Conservation (phyloP, 164 flowering plant species). For the Buxus sempervirens region DNA sequence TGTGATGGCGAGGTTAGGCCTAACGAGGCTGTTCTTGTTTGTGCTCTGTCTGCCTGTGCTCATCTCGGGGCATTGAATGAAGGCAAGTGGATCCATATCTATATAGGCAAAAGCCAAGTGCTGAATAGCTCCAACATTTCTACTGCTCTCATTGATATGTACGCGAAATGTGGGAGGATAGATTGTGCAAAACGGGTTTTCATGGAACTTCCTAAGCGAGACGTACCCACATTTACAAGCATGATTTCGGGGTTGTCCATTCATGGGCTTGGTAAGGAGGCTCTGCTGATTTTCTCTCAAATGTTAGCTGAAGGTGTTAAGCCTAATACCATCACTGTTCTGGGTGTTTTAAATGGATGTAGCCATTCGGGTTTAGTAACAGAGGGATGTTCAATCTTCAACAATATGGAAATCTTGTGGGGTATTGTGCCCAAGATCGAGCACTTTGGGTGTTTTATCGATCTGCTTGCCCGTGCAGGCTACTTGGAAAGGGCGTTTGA, state of each 20-base stretch:
- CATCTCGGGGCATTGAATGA: slow-evolving; percentile 55
- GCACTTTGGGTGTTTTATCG: slow-evolving; percentile 50
- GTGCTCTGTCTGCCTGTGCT: slow-evolving; percentile 58
- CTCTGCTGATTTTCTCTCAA: slow-evolving; percentile 32
- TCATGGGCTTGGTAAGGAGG: slow-evolving; percentile 47
- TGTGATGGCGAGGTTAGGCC: slow-evolving; percentile 25
- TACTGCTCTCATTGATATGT: slow-evolving; percentile 63
- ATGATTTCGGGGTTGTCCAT: slow-evolving; percentile 42
- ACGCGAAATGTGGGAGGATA: slow-evolving; percentile 59
- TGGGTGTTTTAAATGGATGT: slow-evolving; percentile 52
- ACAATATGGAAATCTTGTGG: slow-evolving; percentile 40
- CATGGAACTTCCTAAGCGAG: slow-evolving; percentile 16
- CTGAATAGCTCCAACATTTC: slow-evolving; percentile 27
- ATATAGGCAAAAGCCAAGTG: slow-evolving; percentile 28
- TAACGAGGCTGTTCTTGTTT: slow-evolving; percentile 55
- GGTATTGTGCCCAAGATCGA: slow-evolving; percentile 41
- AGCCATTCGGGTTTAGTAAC: slow-evolving; percentile 55
- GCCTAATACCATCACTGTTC: slow-evolving; percentile 42
- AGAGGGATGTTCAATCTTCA: slow-evolving; percentile 38
- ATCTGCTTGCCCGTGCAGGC: slow-evolving; percentile 56
- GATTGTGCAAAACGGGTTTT: slow-evolving; percentile 35
- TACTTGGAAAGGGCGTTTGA: slow-evolving; percentile 35
- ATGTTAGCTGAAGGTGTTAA: slow-evolving; percentile 34
- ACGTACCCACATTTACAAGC: slow-evolving; percentile 42
- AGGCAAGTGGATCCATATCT: slow-evolving; percentile 46